Evolutionary conservation across 2,329 filamentous ascomycete species (phyloP), one percentile per base, ranked within the genome.

Genomic region (Ophiostoma quercus): DNA sequence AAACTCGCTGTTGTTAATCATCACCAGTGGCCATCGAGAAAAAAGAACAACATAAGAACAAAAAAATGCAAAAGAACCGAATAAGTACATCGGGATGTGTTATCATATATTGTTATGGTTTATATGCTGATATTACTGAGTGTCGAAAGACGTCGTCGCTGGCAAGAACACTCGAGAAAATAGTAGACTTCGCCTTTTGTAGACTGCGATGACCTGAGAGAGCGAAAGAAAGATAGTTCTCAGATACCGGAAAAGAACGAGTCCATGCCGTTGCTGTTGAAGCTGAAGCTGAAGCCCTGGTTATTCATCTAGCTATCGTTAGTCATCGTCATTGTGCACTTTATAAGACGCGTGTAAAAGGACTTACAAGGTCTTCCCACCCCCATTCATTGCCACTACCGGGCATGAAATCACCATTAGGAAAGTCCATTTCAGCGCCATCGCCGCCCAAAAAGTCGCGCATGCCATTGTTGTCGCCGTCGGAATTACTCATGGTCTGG

Each of bases 291-390:
- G 69, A 72, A 75, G 12, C 71, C 72, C 1, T 72, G 73, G 43
- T 73, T 67, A 34, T 74, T 72, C 65, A 75, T 71, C 74, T 75
- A 63, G 14, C 51, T 5, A 43, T 11, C 14, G 19, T 65, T 25
- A 65, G 62, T 65, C 62, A 65, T 22, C 14, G n/a, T 8, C 32
- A 39, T 39, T 32, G 43, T 47, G 16, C 11, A 7, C 16, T n/a
- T 47, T 1, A 65, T 22, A 11, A 62, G 3, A 14, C 14, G 22
- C 25, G 16, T 16, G 25, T 3, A 69, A 25, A 41, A 39, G 22
- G 60, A 68, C 74, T 68, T 70, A 75, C 74, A 69, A 73, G 32
- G 11, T 71, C 70, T 66, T 75, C 72, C 74, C 74, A 75, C 3
- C 71, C 73, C 73, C 73, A 75, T 25, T 70, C 71, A 14, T 43